Conservation (phyloP, 805 yeast species). For the Blastobotrys parvus region DNA sequence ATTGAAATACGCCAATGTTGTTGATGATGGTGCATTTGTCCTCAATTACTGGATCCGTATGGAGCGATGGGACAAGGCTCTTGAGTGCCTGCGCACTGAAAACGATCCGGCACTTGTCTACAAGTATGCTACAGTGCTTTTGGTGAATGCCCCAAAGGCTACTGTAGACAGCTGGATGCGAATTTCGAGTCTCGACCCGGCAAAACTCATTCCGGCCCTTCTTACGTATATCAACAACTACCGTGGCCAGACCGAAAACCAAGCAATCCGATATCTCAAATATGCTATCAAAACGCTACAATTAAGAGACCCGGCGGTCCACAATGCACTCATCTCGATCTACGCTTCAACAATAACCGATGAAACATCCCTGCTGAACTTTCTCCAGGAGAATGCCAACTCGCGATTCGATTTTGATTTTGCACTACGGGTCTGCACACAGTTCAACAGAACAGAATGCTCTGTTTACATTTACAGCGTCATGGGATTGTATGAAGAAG, state of each 20-base stretch:
- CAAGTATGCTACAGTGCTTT: slow-evolving; percentile 57
- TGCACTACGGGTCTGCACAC: slow-evolving; percentile 63
- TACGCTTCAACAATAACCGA: slow-evolving; percentile 44
- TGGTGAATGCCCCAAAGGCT: slow-evolving; percentile 57
- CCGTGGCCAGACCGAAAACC: slow-evolving; percentile 41
- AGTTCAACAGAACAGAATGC: slow-evolving; percentile 47
- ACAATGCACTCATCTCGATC: slow-evolving; percentile 63
- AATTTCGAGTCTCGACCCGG: slow-evolving; percentile 44
- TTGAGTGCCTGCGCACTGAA: slow-evolving; percentile 41
- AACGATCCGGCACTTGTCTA: slow-evolving; percentile 46
- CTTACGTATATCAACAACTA: slow-evolving; percentile 46
- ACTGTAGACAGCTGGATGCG: slow-evolving; percentile 79
- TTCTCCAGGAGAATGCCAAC: slow-evolving; percentile 36
- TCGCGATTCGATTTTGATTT: slow-evolving; percentile 59
- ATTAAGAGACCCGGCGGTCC: slow-evolving; percentile 42
- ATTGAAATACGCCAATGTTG: slow-evolving; percentile 55
- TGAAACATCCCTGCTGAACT: slow-evolving; percentile 42
- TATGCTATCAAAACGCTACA: slow-evolving; percentile 42
- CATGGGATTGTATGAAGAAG: slow-evolving; percentile 67
- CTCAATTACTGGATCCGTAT: slow-evolving; percentile 58
- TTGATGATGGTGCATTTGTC: slow-evolving; percentile 62
- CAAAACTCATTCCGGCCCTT: slow-evolving; percentile 66
- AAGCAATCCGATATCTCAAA: slow-evolving; percentile 56
- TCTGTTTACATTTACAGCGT: slow-evolving; percentile 68
- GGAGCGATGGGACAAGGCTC: slow-evolving; percentile 67